These are phyloP conservation scores for Hamamelis virginiana DNA, from an alignment of 164 flowering plant genomes.

Conservation along the genomic window DNA sequence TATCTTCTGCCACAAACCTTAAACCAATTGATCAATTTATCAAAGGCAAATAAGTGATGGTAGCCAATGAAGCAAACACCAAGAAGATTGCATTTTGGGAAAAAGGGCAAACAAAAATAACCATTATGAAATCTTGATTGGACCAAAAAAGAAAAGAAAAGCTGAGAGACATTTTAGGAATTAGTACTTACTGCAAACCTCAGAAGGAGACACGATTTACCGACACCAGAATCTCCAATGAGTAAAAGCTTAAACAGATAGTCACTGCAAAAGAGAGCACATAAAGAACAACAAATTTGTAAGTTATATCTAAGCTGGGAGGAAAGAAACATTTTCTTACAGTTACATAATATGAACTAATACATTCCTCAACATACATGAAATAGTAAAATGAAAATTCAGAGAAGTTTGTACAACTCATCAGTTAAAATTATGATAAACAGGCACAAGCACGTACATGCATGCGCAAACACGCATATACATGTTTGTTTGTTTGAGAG, in stretches of 20 bases:
- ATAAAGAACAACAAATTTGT: background rate
- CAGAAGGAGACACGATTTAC: constrained; percentile 83
- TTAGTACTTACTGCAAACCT: constrained; percentile 80
- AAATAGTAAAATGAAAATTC: too few species aligned
- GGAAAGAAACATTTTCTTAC: background rate
- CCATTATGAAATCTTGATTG: background rate
- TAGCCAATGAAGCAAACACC: background rate
- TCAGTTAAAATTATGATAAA: too few species aligned
- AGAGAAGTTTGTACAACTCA: too few species aligned
- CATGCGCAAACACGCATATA: too few species aligned
- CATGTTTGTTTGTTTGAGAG: too few species aligned
- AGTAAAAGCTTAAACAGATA: constrained; percentile 92
- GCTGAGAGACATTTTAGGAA: background rate
- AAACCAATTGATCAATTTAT: background rate
- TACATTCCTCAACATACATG: too few species aligned
- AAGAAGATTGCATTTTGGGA: background rate
- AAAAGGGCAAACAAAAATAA: background rate
- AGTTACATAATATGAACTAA: background rate
- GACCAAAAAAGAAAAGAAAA: background rate
- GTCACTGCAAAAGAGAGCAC: constrained; percentile 49
- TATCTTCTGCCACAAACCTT: background rate
- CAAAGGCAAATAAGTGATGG: background rate
- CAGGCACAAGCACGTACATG: too few species aligned
- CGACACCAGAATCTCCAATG: constrained; percentile 94
- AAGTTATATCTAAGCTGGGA: background rate